A percentile compares a stretch with the other conserved stretches of the same genome.
Conservation (phyloP, 331 rosid genomes). For the Malus hybrid region DNA sequence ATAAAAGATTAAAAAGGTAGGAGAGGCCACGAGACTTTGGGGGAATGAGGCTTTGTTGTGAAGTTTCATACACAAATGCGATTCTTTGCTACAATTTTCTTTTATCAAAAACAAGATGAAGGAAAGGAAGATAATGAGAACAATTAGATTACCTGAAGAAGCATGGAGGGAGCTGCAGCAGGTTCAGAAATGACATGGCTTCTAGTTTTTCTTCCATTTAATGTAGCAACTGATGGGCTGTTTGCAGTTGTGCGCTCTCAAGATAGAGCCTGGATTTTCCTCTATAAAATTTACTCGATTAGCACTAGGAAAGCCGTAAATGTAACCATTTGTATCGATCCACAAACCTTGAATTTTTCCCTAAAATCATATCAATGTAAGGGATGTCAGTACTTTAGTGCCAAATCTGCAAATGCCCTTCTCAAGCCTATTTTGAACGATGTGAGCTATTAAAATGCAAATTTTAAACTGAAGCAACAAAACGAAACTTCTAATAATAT, state of each 20-base stretch:
- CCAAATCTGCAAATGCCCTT: too few species aligned
- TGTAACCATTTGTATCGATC: constrained; percentile 3
- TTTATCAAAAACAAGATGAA: neutral
- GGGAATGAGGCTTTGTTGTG: neutral
- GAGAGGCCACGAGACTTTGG: neutral
- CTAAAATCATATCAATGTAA: constrained; percentile 21
- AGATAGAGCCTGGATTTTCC: neutral
- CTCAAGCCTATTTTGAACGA: neutral
- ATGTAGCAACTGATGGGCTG: constrained; percentile 70
- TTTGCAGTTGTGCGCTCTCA: constrained; percentile 37
- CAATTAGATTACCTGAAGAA: constrained; percentile 71
- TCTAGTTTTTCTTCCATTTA: neutral
- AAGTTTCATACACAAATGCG: neutral
- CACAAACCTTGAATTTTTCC: constrained; percentile 86
- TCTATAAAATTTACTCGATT: neutral
- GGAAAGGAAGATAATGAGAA: neutral
- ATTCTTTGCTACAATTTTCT: too few species aligned
- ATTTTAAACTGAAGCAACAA: neutral
- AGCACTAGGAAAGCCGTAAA: constrained; percentile 20
- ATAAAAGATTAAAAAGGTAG: neutral
- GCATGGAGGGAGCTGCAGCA: constrained; percentile 73
- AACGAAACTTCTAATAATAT: neutral
- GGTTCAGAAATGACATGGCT: constrained; percentile 27
- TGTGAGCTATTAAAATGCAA: neutral
- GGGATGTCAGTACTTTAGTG: constrained; percentile 4